Conservation (phyloP, 2,329 filamentous ascomycete genomes). For the Gyromitra esculenta region DNA sequence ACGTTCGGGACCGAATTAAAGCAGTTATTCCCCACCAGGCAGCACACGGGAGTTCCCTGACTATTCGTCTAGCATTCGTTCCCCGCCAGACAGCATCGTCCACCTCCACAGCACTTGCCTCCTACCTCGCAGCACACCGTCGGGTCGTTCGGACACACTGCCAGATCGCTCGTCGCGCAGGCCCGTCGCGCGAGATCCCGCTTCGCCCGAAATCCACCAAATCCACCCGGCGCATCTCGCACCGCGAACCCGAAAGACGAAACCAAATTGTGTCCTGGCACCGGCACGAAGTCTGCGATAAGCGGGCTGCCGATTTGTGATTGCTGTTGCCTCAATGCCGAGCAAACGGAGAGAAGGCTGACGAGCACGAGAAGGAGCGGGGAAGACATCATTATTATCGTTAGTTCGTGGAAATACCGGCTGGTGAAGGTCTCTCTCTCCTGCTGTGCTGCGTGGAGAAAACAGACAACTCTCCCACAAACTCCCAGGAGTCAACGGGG, state of each 20-base stretch:
- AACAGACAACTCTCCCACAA: too few species aligned
- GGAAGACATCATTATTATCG: conserved; percentile 21
- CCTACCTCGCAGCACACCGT: conserved; percentile 14
- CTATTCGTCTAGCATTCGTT: conserved; percentile 11
- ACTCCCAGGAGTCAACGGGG: too few species aligned
- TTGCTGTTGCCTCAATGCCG: neutral
- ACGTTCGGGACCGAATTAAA: neutral
- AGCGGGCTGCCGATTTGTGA: conserved; percentile 17
- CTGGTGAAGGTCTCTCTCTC: neutral
- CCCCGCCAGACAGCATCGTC: conserved; percentile 1
- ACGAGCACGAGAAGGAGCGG: neutral
- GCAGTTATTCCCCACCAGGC: neutral
- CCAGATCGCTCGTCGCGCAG: neutral
- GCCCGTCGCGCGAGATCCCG: neutral
- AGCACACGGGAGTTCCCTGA: conserved; percentile 3
- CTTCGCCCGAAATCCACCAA: neutral
- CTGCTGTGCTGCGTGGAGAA: too few species aligned
- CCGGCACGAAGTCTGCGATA: neutral
- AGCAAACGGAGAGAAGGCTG: conserved; percentile 10
- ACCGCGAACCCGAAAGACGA: neutral
- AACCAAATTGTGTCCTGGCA: neutral
- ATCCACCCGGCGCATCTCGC: neutral
- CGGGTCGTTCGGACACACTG: conserved; percentile 1
- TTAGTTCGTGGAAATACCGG: neutral
- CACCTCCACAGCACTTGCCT: conserved; percentile 4